Evolutionary conservation across 768 basidiomycete genomes (phyloP), one percentile per base, ranked within the genome.

Genomic region (Sarcodon aspratus): DNA sequence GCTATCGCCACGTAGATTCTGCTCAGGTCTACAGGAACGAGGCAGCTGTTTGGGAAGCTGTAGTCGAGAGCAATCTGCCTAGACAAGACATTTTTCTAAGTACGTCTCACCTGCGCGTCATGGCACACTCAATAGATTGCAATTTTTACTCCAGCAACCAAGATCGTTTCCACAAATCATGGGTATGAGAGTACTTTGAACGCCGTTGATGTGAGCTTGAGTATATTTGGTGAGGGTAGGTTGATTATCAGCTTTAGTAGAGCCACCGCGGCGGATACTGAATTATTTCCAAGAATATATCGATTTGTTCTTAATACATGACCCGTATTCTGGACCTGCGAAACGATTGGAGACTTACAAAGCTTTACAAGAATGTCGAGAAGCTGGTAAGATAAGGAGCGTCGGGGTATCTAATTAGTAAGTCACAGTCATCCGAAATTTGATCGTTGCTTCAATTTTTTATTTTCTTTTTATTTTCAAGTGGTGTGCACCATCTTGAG

Each of bases 1-100:
- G 85, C 15, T 87, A 85, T 59, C 85, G 85, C 48, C 87, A 85
- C 50, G 66, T 88, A 38, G 87, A 89, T 61, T 75, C 82, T 1
- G 87, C 87, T 1, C 81, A 82, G 53, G 66, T 69, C 34, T 89
- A 88, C 59, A 66, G 65, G 49, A 85, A 85, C 52, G 82, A 86
- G 59, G 70, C 69, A 3, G 68, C 68, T 8, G 82, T 85, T 11
- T 80, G 78, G 1, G 69, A 73, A 27, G 81, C 81, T 1, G 59
- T 83, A 18, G 66, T 67, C 50, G 78, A 78, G 48, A 78, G 75
- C 45, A 76, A 73, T 2, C 48, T 88, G 9, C 54, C 66, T 1
- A 68, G 85, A 52, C 66, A 67, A 15, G 74, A 84, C 10, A 54
- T 86, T 34, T 89, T 87, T 63, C 74, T 89, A 56, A 87, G 86